phyloP scores from a whole-genome alignment of 2,329 filamentous ascomycete genomes.

The Diaporthe citriasiana region DNA sequence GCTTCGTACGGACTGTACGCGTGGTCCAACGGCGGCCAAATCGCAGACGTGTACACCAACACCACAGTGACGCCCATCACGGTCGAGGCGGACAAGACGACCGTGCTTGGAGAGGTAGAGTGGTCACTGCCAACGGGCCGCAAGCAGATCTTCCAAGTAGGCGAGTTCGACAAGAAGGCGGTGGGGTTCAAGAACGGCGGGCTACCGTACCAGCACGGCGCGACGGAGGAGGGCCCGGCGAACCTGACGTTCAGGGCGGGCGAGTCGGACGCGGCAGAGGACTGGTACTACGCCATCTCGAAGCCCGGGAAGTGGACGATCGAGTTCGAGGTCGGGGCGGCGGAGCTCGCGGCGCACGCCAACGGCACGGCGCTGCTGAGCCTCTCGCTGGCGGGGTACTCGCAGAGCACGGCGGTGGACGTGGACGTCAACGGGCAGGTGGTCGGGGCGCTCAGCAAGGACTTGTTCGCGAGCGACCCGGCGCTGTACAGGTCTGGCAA shows the following conservation, averaged over 20 bases:
- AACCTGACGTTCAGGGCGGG: slow-evolving; percentile 61
- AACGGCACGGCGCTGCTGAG: slow-evolving; percentile 54
- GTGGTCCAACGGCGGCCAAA: slow-evolving; percentile 61
- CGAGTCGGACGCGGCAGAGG: slow-evolving; percentile 49
- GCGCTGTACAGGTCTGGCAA: slow-evolving; percentile 63
- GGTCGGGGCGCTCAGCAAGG: slow-evolving; percentile 58
- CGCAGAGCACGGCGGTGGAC: slow-evolving; percentile 60
- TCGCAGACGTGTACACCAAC: slow-evolving; percentile 61
- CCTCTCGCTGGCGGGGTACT: slow-evolving; percentile 61
- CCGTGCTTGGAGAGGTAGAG: slow-evolving; percentile 54
- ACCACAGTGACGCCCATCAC: slow-evolving; percentile 57
- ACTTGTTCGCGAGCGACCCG: slow-evolving; percentile 57
- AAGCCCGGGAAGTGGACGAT: slow-evolving; percentile 54
- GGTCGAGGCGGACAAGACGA: slow-evolving; percentile 52
- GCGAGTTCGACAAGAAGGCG: slow-evolving; percentile 61
- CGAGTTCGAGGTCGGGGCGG: slow-evolving; percentile 46
- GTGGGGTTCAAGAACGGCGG: slow-evolving; percentile 60
- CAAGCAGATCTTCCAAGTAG: slow-evolving; percentile 63
- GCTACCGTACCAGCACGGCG: slow-evolving; percentile 59
- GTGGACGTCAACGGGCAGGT: slow-evolving; percentile 58
- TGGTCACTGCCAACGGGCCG: slow-evolving; percentile 56
- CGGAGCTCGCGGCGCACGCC: slow-evolving; percentile 28
- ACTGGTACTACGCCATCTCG: slow-evolving; percentile 66
- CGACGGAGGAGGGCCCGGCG: slow-evolving; percentile 59
- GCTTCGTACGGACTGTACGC: slow-evolving; percentile 63